These are phyloP conservation scores for Adansonia rubrostipa DNA, from an alignment of 441 rosid genomes.

Conservation along the genomic window DNA sequence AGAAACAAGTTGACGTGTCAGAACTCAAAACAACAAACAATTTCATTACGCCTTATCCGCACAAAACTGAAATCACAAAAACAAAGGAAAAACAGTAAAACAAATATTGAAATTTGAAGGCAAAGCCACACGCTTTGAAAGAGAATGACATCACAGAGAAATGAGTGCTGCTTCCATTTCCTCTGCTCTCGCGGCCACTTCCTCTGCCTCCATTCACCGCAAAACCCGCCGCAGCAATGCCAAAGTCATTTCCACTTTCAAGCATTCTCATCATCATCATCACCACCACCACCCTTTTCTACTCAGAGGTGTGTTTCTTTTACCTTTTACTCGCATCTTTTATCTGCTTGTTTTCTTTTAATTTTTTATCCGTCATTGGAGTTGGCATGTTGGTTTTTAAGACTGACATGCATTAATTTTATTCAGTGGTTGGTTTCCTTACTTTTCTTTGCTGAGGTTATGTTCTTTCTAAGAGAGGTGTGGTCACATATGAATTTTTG, in stretches of 20 bases:
- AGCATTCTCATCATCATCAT: neutral
- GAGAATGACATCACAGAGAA: slow-evolving; percentile 11
- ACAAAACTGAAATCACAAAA: slow-evolving; percentile 12
- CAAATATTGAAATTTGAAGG: neutral
- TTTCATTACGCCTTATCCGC: neutral
- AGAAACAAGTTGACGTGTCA: neutral
- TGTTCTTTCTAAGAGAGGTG: too few relatives aligned
- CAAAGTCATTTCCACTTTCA: neutral
- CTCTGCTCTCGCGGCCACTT: slow-evolving; percentile 1
- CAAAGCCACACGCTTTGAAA: neutral
- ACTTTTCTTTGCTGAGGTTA: too few relatives aligned
- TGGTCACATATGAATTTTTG: too few relatives aligned
- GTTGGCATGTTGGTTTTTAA: too few relatives aligned
- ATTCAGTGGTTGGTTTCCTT: too few relatives aligned
- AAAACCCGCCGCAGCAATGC: neutral
- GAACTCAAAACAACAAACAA: neutral
- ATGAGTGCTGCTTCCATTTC: slow-evolving; percentile 18
- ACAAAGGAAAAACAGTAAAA: neutral
- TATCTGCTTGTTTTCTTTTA: neutral
- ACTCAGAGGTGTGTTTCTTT: neutral
- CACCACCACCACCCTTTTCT: neutral
- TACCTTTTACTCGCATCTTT: neutral
- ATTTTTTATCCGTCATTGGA: neutral
- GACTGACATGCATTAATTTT: too few relatives aligned
- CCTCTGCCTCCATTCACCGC: neutral